Percentiles rank a stretch among this genome's conserved stretches.
Evolutionary conservation across 371 early-diverging fungal species (phyloP).

Genomic region (Sporodiniella umbellata): DNA sequence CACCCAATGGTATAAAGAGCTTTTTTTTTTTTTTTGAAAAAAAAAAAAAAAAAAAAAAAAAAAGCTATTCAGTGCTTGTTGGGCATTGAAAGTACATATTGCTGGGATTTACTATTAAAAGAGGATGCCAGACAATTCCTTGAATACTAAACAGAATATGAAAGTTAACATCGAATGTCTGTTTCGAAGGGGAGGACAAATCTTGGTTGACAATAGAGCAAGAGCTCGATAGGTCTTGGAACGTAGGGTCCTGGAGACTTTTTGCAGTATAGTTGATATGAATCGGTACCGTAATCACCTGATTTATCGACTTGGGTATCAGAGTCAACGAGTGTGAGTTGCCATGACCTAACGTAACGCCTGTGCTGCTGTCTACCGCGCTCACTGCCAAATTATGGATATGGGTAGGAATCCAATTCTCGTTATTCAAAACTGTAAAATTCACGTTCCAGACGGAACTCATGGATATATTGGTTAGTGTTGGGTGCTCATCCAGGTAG

Average conservation of each 20-base stretch:
- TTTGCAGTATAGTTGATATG: conserved; percentile 9
- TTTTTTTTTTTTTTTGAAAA: no score
- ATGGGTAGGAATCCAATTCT: conserved; percentile 28
- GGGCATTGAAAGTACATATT: conserved; percentile 23
- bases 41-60: neutral
- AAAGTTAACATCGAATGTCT: conserved; percentile 20
- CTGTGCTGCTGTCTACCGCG: conserved; percentile 15
- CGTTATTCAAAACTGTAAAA: conserved; percentile 24
- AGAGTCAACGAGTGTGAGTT: conserved; percentile 11
- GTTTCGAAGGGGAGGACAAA: neutral
- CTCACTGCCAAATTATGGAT: conserved; percentile 16
- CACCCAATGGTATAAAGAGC: no score
- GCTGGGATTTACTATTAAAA: conserved; percentile 13
- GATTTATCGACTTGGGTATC: conserved; percentile 8
- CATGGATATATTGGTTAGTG: conserved; percentile 9
- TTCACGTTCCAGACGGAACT: conserved; percentile 24
- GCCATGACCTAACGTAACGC: conserved; percentile 14
- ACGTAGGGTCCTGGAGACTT: conserved; percentile 6
- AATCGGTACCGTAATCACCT: conserved; percentile 6
- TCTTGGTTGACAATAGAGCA: conserved; percentile 11
- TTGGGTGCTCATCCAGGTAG: conserved; percentile 4
- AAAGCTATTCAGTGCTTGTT: neutral
- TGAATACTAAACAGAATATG: conserved; percentile 21
- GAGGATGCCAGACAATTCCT: conserved; percentile 23
- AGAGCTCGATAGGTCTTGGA: conserved; percentile 7